Evolutionary conservation across 768 basidiomycete species (phyloP).

Genomic region (Amanita rubescens): DNA sequence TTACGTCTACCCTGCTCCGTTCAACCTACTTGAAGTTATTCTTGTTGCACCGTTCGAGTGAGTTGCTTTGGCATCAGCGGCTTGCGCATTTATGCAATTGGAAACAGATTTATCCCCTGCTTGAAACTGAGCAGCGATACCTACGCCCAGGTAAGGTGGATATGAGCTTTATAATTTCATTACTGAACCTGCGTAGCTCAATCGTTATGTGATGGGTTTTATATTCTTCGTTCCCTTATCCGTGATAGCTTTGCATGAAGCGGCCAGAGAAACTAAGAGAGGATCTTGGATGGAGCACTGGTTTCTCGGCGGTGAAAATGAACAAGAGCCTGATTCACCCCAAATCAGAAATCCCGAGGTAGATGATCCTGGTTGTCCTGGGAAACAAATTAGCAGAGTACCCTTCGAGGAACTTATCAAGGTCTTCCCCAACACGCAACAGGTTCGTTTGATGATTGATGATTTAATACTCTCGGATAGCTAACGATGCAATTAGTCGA

Average conservation of each 20-base stretch:
- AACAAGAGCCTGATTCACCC: slow-evolving; percentile 40
- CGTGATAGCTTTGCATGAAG: slow-evolving; percentile 71
- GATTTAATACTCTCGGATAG: not conserved
- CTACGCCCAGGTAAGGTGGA: slow-evolving; percentile 48
- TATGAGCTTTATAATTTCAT: not conserved
- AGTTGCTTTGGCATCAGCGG: slow-evolving; percentile 17
- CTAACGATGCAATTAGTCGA: slow-evolving; percentile 40
- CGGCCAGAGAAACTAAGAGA: slow-evolving; percentile 39
- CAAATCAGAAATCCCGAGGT: slow-evolving; percentile 53
- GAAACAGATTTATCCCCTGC: slow-evolving; percentile 35
- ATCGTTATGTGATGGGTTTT: slow-evolving; percentile 67
- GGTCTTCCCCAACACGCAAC: slow-evolving; percentile 63
- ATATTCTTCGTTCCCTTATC: slow-evolving; percentile 80
- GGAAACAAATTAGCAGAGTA: slow-evolving; percentile 61
- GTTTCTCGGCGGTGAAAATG: slow-evolving; percentile 58
- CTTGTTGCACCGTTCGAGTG: slow-evolving; percentile 85
- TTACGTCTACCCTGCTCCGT: slow-evolving; percentile 88
- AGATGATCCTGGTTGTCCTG: slow-evolving; percentile 44
- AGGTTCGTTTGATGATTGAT: slow-evolving; percentile 39
- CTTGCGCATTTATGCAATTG: slow-evolving; percentile 14
- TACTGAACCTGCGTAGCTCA: slow-evolving; percentile 39
- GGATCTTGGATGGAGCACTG: slow-evolving; percentile 63
- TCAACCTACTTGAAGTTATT: slow-evolving; percentile 80
- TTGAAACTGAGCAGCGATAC: slow-evolving; percentile 37
- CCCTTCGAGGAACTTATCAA: slow-evolving; percentile 64